Evolutionary conservation across 192 early-diverging fungal genomes (phyloP).

Genomic region (Oehlia diaphana): DNA sequence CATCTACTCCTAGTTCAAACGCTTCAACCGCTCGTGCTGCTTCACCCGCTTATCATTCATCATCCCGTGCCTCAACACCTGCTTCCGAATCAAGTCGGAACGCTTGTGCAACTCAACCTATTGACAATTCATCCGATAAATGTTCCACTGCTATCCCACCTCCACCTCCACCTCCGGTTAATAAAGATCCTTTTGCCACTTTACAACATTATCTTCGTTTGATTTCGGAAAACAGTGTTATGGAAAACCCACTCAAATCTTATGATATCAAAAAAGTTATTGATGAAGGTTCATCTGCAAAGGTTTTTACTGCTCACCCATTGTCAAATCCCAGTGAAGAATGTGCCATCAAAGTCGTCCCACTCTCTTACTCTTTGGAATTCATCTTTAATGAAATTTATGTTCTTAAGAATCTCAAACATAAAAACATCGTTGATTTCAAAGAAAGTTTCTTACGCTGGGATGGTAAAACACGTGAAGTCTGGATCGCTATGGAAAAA

Average conservation of each 20-base stretch:
- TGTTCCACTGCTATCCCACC: not conserved
- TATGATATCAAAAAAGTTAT: constrained; percentile 28
- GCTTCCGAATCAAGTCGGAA: constrained; percentile 13
- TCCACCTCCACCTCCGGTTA: constrained; percentile 5
- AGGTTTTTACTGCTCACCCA: constrained; percentile 16
- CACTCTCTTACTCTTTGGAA: constrained; percentile 28
- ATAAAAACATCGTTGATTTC: constrained; percentile 27
- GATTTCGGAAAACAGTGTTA: not conserved
- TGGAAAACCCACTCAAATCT: not conserved
- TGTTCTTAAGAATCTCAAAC: constrained; percentile 24
- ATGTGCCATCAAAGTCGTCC: constrained; percentile 26
- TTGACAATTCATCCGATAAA: not conserved
- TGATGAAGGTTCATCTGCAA: constrained; percentile 32
- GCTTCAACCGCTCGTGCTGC: not conserved
- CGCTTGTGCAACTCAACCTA: not conserved
- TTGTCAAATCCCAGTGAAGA: constrained; percentile 6
- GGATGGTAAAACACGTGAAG: constrained; percentile 30
- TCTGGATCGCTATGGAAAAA: constrained; percentile 30
- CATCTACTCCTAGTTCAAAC: not conserved
- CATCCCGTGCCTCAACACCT: constrained; percentile 19
- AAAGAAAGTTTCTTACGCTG: constrained; percentile 29
- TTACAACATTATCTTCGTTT: constrained; percentile 25
- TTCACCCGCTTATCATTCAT: not conserved
- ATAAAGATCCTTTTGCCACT: not conserved
- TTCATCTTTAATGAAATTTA: constrained; percentile 32